Evolutionary conservation across 1,284 basidiomycete species (phyloP), one percentile per base, ranked within the genome.

Genomic region (Fomitopsis pinicola): DNA sequence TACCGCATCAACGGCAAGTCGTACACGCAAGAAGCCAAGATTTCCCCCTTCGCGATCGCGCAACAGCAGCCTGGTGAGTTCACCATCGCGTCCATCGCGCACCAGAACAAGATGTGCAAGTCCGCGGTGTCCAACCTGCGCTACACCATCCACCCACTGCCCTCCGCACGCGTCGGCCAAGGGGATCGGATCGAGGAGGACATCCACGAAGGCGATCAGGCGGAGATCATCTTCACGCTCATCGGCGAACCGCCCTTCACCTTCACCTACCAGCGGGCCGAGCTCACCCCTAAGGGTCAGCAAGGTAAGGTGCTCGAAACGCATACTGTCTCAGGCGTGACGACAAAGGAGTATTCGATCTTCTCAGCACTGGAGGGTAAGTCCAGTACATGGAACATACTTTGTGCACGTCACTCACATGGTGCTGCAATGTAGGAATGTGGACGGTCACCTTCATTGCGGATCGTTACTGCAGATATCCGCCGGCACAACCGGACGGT

Each of bases 191-290:
- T 89, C 62, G 84, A 90, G 70, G 89, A 97, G 73, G 87, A 94
- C 70, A 91, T 98, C 57, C 88, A 94, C 62, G 95, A 98, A 80
- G 95, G 92, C 63, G 92, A 94, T 72, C 91, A 96, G 78, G 95
- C 95, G 9, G 94, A 97, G 72, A 96, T 97, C 64, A 80, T 92
- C 52, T 97, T 99, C 76, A 87, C 84, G 10, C 85, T 99, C 63
- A 81, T 87, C 52, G 97, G 97, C 59, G 91, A 92, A 68, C 91
- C 97, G 42, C 97, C 97, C 0, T 99, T 97, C 77, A 91, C 95
- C 1, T 98, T 99, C 76, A 94, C 93, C 0, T 95, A 95, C 73
- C 93, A 95, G 72, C 84, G 94, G 52, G 83, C 91, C 2, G 91
- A 92, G 73, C 79, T 85, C 30, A 82, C 76, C 68, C 71, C 77